Base-by-base conservation (phyloP, 257 asterid genomes). In the Nemophila menziesii region DNA sequence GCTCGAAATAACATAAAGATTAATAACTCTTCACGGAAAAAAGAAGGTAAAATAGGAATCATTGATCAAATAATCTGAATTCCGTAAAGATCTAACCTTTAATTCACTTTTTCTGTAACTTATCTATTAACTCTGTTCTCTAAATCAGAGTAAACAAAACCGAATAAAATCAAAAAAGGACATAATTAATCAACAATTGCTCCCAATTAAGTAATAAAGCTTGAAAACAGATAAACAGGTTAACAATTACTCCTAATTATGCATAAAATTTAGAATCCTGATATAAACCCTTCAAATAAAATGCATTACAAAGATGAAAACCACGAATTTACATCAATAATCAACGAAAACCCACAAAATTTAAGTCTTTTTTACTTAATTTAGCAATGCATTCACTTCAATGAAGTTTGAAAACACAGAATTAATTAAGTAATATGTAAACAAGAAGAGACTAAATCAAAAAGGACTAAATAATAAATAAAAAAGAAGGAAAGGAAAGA, bases 351-450 rank as follows among this genome's bases (percentile, higher is more conserved):
- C 13, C 48, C 49, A 22, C 17, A 8, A 42, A 22, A 33, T 33
- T 37, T 37, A 17, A 24, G 14, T 15, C 18, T 12, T 13, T 23
- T 38, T 13, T 4, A n/a, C 29, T 39, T 8, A 12, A 13, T n/a
- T 14, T 10, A 19, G 42, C 34, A 51, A 21, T 29, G 52, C 49
- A 66, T 37, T 17, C 7, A 11, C 38, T 39, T 37, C 46, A 27
- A 16, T 21, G 44, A 19, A 46, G 51, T 29, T 29, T 2, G 12
- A 1, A 2, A 29, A 8, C 19, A 44, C 41, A 19, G 51, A 41
- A 14, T 11, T 34, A 51, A 4, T 34, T 16, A 15, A 10, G 15
- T n/a, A 11, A 50, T 22, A 15, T 20, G 4, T 17, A 8, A 29
- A 4, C 3, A 33, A 33, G 10, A 34, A 8, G 39, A n/a, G 13